Evolutionary conservation across 1,139 yeast species (phyloP).

Genomic region (Suhomyces kunorum): DNA sequence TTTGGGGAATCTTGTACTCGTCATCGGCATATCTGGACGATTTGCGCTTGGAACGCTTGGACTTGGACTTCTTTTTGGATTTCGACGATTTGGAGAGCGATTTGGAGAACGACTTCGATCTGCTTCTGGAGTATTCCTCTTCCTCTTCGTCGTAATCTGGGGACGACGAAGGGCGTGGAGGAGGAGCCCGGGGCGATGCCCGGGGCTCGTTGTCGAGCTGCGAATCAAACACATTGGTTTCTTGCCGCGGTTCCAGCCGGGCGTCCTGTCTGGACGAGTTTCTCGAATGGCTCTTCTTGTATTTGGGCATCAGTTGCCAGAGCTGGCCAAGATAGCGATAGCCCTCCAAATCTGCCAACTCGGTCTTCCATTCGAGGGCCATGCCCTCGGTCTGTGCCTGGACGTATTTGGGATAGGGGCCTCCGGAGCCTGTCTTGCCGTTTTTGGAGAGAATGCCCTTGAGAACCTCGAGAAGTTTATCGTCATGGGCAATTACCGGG

Average conservation of each 20-base stretch:
- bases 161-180: constrained; percentile 5
- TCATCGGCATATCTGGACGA: constrained; percentile 49
- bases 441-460: constrained; percentile 45
- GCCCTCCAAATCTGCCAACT: constrained; percentile 52
- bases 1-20: constrained; percentile 63
- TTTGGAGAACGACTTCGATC: too few relatives aligned
- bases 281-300: constrained; percentile 7
- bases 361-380: constrained; percentile 66
- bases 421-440: constrained; percentile 42
- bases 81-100: too few relatives aligned
- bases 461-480: constrained; percentile 67
- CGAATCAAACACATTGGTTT: constrained; percentile 16
- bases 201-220: constrained; percentile 11
- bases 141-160: neutral
- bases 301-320: constrained; percentile 38
- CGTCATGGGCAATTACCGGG: constrained; percentile 64
- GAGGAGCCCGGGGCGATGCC: constrained; percentile 3
- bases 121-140: too few relatives aligned
- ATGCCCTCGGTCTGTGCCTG: constrained; percentile 46
- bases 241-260: neutral
- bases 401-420: constrained; percentile 45
- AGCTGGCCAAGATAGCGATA: constrained; percentile 53
- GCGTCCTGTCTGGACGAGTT: constrained; percentile 4
- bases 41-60: constrained; percentile 11
- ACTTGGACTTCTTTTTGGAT: too few relatives aligned